These are phyloP conservation scores for Psilocybe cubensis DNA, from an alignment of 768 basidiomycete species.

Conservation along the genomic window DNA sequence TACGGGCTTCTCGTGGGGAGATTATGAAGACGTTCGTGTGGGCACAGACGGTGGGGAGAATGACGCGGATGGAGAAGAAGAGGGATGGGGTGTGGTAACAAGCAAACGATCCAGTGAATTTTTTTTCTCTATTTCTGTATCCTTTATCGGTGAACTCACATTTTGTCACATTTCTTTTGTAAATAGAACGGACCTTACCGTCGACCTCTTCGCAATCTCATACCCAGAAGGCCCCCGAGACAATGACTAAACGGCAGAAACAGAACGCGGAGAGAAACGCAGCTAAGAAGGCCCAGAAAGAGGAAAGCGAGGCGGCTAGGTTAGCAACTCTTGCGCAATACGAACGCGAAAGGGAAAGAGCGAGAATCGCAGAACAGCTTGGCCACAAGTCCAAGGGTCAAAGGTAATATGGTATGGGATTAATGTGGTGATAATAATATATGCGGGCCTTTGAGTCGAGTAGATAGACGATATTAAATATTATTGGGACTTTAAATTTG, in stretches of 20 bases:
- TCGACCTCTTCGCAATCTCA: constrained; percentile 8
- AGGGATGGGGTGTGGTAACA: constrained; percentile 80
- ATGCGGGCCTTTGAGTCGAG: background rate
- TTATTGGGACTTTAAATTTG: constrained; percentile 10
- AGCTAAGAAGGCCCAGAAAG: constrained; percentile 58
- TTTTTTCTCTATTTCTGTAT: background rate
- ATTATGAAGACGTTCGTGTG: constrained; percentile 69
- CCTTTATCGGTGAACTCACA: background rate
- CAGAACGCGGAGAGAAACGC: constrained; percentile 67
- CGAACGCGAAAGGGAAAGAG: constrained; percentile 60
- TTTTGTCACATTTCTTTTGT: background rate
- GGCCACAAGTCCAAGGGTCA: constrained; percentile 27
- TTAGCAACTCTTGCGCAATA: constrained; percentile 57
- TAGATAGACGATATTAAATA: constrained; percentile 7
- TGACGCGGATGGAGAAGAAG: constrained; percentile 73
- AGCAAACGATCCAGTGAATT: constrained; percentile 51
- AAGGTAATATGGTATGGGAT: constrained; percentile 65
- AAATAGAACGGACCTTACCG: constrained; percentile 16
- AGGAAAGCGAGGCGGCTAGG: constrained; percentile 55
- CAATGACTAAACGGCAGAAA: constrained; percentile 68
- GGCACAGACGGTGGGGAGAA: constrained; percentile 44
- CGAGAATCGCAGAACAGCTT: constrained; percentile 52
- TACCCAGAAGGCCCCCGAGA: constrained; percentile 40
- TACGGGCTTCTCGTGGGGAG: constrained; percentile 72
- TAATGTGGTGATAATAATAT: constrained; percentile 22